Evolutionary conservation across 805 yeast species (phyloP).

Genomic region (Ogataea nonfermentans): DNA sequence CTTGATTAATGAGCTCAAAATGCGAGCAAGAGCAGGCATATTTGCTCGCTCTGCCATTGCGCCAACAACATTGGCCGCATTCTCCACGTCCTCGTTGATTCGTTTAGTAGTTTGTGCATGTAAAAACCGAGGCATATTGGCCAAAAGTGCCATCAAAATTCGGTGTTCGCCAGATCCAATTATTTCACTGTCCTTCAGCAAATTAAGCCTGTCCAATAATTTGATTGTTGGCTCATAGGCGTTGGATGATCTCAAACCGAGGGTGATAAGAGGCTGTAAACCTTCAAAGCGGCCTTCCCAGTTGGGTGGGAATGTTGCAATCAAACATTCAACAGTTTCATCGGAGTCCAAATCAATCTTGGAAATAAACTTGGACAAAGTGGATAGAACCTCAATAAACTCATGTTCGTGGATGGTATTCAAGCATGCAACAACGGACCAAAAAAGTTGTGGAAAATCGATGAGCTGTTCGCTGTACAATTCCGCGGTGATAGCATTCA

Average conservation of each 20-base stretch:
- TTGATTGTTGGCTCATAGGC: slow-evolving; percentile 76
- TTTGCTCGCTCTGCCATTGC: slow-evolving; percentile 56
- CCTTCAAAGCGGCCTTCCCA: slow-evolving; percentile 97
- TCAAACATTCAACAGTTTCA: slow-evolving; percentile 78
- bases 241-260: slow-evolving; percentile 79
- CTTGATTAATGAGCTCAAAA: slow-evolving; percentile 73
- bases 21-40: slow-evolving; percentile 58
- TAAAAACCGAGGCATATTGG: slow-evolving; percentile 80
- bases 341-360: slow-evolving; percentile 84
- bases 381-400: slow-evolving; percentile 81
- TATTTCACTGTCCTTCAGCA: slow-evolving; percentile 67
- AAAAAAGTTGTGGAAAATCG: slow-evolving; percentile 88
- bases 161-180: slow-evolving; percentile 72
- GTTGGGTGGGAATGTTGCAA: slow-evolving; percentile 85
- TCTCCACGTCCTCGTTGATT: slow-evolving; percentile 47
- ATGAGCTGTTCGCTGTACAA: slow-evolving; percentile 73
- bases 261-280: slow-evolving; percentile 70
- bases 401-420: slow-evolving; percentile 91
- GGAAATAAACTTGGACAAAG: slow-evolving; percentile 76
- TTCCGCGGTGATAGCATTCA: slow-evolving; percentile 89
- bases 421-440: slow-evolving; percentile 92
- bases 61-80: slow-evolving; percentile 56
- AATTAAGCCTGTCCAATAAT: slow-evolving; percentile 68
- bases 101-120: slow-evolving; percentile 68
- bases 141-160: slow-evolving; percentile 65